Evolutionary conservation across 2,329 filamentous ascomycete genomes (phyloP).

Genomic region (Neofusicoccum kwambonambiense): DNA sequence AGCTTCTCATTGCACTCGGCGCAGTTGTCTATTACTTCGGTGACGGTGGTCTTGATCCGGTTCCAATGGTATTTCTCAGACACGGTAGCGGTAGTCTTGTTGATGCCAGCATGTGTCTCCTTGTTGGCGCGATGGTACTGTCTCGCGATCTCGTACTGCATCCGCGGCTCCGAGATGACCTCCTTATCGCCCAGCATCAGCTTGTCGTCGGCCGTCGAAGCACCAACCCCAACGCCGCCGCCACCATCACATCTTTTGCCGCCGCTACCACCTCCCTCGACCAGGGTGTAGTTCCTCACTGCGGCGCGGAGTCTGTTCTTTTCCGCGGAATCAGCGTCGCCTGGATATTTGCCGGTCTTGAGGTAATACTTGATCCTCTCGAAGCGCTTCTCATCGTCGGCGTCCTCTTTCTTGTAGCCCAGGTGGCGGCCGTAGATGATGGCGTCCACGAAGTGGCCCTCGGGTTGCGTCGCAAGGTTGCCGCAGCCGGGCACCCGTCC

Average conservation of each 20-base stretch:
- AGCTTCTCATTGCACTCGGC: constrained; percentile 74
- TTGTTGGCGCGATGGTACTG: constrained; percentile 60
- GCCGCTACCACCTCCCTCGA: constrained; percentile 39
- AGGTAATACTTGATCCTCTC: constrained; percentile 98
- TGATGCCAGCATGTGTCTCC: constrained; percentile 77
- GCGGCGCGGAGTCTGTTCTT: constrained; percentile 92
- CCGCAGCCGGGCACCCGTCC: constrained; percentile 65
- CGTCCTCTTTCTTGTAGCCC: constrained; percentile 68
- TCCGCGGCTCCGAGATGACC: constrained; percentile 84
- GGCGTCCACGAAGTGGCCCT: constrained; percentile 47
- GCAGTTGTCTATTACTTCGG: constrained; percentile 90
- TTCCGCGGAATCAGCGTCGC: constrained; percentile 88
- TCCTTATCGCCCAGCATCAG: constrained; percentile 98
- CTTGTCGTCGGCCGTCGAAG: constrained; percentile 58
- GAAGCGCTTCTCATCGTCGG: constrained; percentile 92
- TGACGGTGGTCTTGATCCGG: constrained; percentile 95
- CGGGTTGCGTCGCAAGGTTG: constrained; percentile 48
- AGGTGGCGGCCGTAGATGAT: constrained; percentile 62
- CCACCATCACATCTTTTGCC: constrained; percentile 21
- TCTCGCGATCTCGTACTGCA: constrained; percentile 86
- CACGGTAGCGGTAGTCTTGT: constrained; percentile 94
- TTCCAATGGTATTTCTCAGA: constrained; percentile 97
- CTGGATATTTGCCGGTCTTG: constrained; percentile 89
- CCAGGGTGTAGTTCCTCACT: constrained; percentile 89
- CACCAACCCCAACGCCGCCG: constrained; percentile 22